Evolutionary conservation across 169 alveolate species (phyloP), one percentile per base, ranked within the genome.

Genomic region (Amoebophrya sp.): DNA sequence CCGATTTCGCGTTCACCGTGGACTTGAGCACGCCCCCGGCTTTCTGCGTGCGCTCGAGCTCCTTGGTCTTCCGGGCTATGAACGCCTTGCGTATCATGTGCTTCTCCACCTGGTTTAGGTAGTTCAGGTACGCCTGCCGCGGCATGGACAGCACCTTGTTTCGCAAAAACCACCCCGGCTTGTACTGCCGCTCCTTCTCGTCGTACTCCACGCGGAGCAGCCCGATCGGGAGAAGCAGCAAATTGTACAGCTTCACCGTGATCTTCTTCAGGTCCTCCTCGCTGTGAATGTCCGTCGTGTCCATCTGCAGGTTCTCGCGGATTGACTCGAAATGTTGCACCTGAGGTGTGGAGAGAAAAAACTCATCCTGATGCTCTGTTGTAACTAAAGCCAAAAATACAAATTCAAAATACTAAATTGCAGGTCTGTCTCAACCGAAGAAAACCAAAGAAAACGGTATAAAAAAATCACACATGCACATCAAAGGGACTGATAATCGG

Each of bases 81-180:
- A 66, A 66, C 32, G 83, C 83, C 35, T 66, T 66, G 32, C 83
- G 83, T n/a, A 66, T 25, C 83, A 66, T 66, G 83, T 66, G 35
- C 35, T 66, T 66, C 35, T 66, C 83, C 35, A 66, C 83, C 35
- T 66, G 83, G 29, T 25, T n/a, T 25, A 66, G 18, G 32, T 66
- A 66, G 32, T 66, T 66, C 83, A 66, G 18, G 32, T 66, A 66
- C 83, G 83, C 83, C 18, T 66, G 83, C 35, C 83, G 29, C 32
- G 83, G 83, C 83, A 66, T 66, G 83, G 2, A 1, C 83, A 66
- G 35, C 29, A 66, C 83, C 35, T 66, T 3, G 35, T 3, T 7
- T 25, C 83, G 29, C 39, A 66, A 1, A 1, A 1, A 25, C 7
- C 18, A n/a, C 35, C 83, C 83, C 7, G 83, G 83, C 35, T 0